Evolutionary conservation across 768 basidiomycete genomes (phyloP).

Genomic region (Boletellus ananiceps): DNA sequence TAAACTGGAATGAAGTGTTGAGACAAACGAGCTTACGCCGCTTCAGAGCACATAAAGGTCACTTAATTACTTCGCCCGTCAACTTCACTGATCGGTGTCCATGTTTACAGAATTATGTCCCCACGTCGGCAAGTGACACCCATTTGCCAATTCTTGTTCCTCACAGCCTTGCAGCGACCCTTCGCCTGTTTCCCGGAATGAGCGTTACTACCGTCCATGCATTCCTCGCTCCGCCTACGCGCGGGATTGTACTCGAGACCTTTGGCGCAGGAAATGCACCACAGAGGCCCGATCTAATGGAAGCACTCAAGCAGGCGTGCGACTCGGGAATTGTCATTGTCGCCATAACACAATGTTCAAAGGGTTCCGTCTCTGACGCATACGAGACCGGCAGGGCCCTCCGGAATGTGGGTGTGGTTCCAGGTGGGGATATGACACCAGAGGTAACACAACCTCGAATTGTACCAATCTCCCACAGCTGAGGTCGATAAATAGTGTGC

Average conservation of each 20-base stretch:
- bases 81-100: conserved; percentile 9
- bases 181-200: conserved; percentile 88
- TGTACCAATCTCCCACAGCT: background rate
- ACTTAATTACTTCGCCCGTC: background rate
- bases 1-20: conserved; percentile 86
- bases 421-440: conserved; percentile 94
- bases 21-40: conserved; percentile 74
- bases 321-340: conserved; percentile 83
- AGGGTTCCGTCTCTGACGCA: conserved; percentile 79
- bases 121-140: conserved; percentile 60
- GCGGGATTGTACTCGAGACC: conserved; percentile 83
- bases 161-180: conserved; percentile 49
- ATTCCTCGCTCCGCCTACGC: conserved; percentile 69
- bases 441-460: conserved; percentile 48
- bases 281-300: conserved; percentile 67
- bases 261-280: conserved; percentile 95
- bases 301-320: conserved; percentile 76
- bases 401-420: conserved; percentile 68
- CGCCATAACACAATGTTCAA: conserved; percentile 86
- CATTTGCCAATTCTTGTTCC: conserved; percentile 6
- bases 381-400: conserved; percentile 78
- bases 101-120: conserved; percentile 63
- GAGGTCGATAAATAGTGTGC: conserved; percentile 58
- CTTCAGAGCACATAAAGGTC: conserved; percentile 80
- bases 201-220: conserved; percentile 67